Base-by-base conservation (phyloP, 2,329 filamentous ascomycete species). In the Xylaria arbuscula region DNA sequence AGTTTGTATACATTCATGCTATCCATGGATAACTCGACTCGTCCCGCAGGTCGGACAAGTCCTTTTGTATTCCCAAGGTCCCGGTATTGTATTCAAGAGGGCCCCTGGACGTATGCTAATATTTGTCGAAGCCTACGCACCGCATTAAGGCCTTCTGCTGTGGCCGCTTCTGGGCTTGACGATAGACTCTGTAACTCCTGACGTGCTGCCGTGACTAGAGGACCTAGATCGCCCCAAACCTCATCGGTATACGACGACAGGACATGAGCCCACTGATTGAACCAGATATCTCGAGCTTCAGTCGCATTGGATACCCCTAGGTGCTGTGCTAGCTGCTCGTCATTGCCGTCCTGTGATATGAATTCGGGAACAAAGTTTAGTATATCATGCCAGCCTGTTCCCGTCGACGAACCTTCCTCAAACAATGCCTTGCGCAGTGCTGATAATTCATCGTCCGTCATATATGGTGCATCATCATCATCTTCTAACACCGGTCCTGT, bases 221-320 rank as follows among this genome's bases (percentile, higher is more conserved):
- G 83, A 36, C 83, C 79, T 22, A 92, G 77, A 65, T 87, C 88
- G 22, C 90, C 90, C 90, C 90, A 92, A 28, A 92, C 89, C 64
- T 91, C 87, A 75, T 92, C 88, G 0, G 84, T 84, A 72, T 91
- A 90, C 40, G 82, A 79, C 1, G 81, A 84, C 28, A 90, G 80
- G 8, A 89, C 86, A 50, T 82, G 81, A 40, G 83, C 82, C 88
- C 88, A 90, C 72, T 88, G 83, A 42, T 81, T 78, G 13, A 87
- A 77, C 87, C 87, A 89, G 17, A 79, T 72, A 55, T 80, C 73
- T 74, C 78, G 82, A 24, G 82, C 82, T 66, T 81, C 80, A 4
- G 74, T 72, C 0, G 74, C 48, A 68, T 85, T 80, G 2, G 71
- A 67, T 7, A 80, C 78, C 13, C 86, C 86, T 28, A 84, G 64